These are phyloP conservation scores for Mariannaea sp. DNA, from an alignment of 2,329 filamentous ascomycete genomes.

Conservation along the genomic window DNA sequence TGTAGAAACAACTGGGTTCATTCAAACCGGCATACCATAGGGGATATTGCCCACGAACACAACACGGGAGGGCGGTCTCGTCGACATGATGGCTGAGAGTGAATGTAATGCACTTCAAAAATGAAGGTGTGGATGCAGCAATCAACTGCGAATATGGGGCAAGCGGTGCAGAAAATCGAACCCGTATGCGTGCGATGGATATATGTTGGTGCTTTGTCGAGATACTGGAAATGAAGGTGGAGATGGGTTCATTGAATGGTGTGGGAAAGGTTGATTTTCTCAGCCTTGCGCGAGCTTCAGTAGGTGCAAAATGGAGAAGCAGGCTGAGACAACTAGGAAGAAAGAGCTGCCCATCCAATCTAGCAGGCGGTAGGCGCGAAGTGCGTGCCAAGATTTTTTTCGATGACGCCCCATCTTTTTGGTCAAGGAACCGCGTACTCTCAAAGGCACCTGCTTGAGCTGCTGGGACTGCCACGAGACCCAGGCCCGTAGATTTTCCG, in stretches of 20 bases:
- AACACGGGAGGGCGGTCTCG: constrained; percentile 75
- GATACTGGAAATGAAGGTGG: constrained; percentile 2
- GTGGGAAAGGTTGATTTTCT: constrained; percentile 20
- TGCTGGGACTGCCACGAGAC: too few relatives aligned
- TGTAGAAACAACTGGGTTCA: neutral
- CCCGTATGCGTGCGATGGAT: neutral
- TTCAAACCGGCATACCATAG: constrained; percentile 61
- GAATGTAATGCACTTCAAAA: constrained; percentile 7
- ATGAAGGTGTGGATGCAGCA: neutral
- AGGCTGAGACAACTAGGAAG: constrained; percentile 25
- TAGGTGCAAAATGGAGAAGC: constrained; percentile 6
- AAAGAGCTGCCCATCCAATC: constrained; percentile 7
- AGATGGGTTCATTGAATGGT: too few relatives aligned
- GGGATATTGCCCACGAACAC: constrained; percentile 87
- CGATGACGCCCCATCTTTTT: neutral
- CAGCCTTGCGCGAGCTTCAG: constrained; percentile 31
- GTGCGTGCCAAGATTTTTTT: too few relatives aligned
- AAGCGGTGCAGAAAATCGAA: neutral
- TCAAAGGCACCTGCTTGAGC: too few relatives aligned
- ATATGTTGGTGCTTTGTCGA: neutral
- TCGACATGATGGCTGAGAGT: constrained; percentile 57
- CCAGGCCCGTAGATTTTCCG: constrained; percentile 10
- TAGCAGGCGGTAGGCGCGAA: too few relatives aligned
- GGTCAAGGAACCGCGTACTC: neutral
- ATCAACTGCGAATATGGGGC: neutral